Evolutionary conservation across 371 early-diverging fungal genomes (phyloP), one percentile per base, ranked within the genome.

Genomic region (Syncephalastrum monosporum): DNA sequence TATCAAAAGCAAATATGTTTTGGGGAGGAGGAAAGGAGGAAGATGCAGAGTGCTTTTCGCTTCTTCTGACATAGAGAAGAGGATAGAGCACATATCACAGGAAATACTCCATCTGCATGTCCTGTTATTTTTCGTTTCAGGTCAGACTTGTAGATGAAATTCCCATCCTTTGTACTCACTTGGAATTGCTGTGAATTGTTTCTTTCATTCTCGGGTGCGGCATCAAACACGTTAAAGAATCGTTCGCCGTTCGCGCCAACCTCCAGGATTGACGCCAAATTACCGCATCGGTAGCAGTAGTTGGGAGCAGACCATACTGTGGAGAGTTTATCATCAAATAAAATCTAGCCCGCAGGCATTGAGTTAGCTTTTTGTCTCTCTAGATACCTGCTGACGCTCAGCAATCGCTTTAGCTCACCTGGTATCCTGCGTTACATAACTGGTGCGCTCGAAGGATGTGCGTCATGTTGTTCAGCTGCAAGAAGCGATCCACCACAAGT

Each of bases 221-320:
- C 91, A 58, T 87, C 89, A 82, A 95, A 95, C 0, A 93, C 92
- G 64, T 94, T 94, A 67, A 93, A 95, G 60, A 82, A 90, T 5
- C 92, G 71, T 65, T 89, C 87, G 12, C 91, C 84, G 54, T 86
- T 82, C 3, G 81, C 84, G 42, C 86, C 88, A 14, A 99, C 90
- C 71, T 99, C 96, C 46, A 99, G 77, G 17, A 97, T 85, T 4
- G 93, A 90, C 0, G 97, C 99, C 57, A 95, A 53, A 65, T 99
- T 99, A 12, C 97, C 97, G 50, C 96, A 96, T 13, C 98, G 83
- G 62, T 96, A 96, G 69, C 99, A 99, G 68, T 99, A 97, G 67
- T 87, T 89, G 13, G 89, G 89, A 14, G 90, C 90, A 17, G 91
- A 91, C 95, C 95, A 95, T 2, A 95, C 95, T 0, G 95, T 95